Conservation (phyloP, 1,284 basidiomycete genomes). For the Malassezia dermatis region DNA sequence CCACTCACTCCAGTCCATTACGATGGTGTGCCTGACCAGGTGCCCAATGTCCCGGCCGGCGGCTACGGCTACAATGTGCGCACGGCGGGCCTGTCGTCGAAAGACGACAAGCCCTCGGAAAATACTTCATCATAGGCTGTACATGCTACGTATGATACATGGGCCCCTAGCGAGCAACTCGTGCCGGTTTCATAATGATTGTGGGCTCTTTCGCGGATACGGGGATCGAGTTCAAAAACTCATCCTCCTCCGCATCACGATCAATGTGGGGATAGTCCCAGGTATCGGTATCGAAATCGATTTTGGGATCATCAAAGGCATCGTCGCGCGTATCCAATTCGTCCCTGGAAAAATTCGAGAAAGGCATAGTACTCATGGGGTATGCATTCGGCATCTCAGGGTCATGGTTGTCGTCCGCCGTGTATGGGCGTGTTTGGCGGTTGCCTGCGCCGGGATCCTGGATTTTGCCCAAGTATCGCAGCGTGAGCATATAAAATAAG, state of each 20-base stretch:
- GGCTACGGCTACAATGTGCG: conserved; percentile 45
- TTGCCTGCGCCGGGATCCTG: not conserved
- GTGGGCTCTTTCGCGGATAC: not conserved
- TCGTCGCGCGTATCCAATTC: conserved; percentile 4
- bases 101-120: conserved; percentile 3
- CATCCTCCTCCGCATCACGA: not conserved
- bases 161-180: not conserved
- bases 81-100: conserved; percentile 35
- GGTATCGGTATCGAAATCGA: not conserved
- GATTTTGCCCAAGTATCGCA: not conserved
- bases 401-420: not conserved
- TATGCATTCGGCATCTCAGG: not conserved
- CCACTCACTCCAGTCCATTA: conserved; percentile 31
- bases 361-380: not conserved
- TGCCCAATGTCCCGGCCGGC: conserved; percentile 36
- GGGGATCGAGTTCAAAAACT: not conserved
- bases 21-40: conserved; percentile 36
- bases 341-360: not conserved
- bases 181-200: not conserved
- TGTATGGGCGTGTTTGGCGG: not conserved
- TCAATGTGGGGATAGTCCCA: not conserved
- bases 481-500: not conserved
- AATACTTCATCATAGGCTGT: not conserved
- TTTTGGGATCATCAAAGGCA: not conserved
- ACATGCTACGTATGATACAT: not conserved